Conservation (phyloP, 345 rosid genomes). For the Syzygium jambos region DNA sequence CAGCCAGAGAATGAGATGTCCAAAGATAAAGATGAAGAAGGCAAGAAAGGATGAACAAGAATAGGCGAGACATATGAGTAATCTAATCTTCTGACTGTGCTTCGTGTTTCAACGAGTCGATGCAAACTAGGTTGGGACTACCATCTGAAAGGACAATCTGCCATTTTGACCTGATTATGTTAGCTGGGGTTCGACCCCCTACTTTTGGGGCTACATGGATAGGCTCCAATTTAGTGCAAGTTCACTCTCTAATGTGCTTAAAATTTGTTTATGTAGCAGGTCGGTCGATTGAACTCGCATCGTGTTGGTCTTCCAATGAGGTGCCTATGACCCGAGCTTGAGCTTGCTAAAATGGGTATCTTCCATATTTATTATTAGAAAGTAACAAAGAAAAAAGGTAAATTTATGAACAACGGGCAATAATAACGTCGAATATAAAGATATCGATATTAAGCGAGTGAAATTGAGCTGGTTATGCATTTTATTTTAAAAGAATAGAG, state of each 20-base stretch:
- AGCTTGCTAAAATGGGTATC: neutral
- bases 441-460: neutral
- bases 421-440: neutral
- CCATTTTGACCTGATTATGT: neutral
- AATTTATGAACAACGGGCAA: neutral
- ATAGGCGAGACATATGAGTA: neutral
- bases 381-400: neutral
- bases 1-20: neutral
- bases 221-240: neutral
- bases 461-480: neutral
- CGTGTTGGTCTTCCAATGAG: neutral
- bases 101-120: neutral
- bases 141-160: neutral
- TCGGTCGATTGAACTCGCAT: no score
- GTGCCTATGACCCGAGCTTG: neutral
- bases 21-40: neutral
- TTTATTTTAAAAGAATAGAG: neutral
- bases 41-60: neutral
- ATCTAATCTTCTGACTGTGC: neutral
- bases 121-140: neutral
- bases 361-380: neutral
- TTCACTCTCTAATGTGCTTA: neutral
- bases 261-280: neutral
- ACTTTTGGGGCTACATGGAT: neutral
- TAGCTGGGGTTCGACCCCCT: neutral